Percentiles rank a stretch among this genome's conserved stretches.
Conservation (phyloP, 108 stramenopile species). For the Skeletonema potamos region DNA sequence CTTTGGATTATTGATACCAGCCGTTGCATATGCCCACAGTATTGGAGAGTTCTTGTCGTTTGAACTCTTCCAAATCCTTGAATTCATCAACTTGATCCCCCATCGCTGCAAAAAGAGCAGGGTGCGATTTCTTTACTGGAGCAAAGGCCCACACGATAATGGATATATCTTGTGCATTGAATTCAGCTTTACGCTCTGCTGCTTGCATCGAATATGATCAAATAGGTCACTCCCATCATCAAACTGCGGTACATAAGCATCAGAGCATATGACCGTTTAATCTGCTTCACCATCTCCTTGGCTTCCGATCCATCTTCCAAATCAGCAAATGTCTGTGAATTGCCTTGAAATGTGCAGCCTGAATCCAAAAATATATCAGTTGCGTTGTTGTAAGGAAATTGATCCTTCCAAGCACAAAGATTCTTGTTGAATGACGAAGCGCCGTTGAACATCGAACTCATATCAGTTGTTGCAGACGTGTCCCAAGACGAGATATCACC, state of each 20-base stretch:
- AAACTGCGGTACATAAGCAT: not conserved
- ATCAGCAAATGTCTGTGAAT: constrained; percentile 64
- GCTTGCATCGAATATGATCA: not conserved
- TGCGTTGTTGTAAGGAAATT: no score
- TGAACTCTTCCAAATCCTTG: not conserved
- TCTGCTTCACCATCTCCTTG: constrained; percentile 71
- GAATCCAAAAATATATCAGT: no score
- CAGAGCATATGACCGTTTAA: constrained; percentile 11
- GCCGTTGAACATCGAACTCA: no score
- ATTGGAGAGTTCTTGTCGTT: no score
- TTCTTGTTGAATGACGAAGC: no score
- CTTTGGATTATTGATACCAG: not conserved
- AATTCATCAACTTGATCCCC: not conserved
- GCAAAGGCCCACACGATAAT: constrained; percentile 21
- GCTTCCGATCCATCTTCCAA: constrained; percentile 69
- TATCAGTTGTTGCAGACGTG: no score
- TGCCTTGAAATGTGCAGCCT: no score
- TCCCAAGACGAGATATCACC: no score
- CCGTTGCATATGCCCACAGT: constrained; percentile 24
- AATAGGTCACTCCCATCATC: not conserved
- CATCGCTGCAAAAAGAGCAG: constrained; percentile 3
- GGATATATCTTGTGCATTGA: constrained; percentile 14
- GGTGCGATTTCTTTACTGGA: not conserved
- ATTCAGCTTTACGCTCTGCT: not conserved
- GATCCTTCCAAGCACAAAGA: no score